A percentile compares a stretch with the other conserved stretches of the same genome.
These are phyloP conservation scores for Amauroascus niger DNA, from an alignment of 2,329 filamentous ascomycete species.

Conservation along the genomic window DNA sequence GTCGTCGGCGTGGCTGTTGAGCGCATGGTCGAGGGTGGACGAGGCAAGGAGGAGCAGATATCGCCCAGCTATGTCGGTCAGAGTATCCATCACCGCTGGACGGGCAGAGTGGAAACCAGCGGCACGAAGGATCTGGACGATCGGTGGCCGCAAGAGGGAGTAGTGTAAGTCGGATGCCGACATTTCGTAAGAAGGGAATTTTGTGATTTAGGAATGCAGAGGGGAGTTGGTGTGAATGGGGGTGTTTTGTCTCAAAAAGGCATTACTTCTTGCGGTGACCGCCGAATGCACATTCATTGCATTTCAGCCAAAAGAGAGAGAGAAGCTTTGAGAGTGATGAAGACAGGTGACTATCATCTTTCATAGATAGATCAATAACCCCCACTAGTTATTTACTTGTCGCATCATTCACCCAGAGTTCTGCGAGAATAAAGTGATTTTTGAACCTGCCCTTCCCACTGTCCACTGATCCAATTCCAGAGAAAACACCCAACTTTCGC, in stretches of 20 bases:
- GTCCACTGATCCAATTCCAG: too few relatives aligned
- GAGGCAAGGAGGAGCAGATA: slow-evolving; percentile 69
- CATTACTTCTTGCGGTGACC: background rate
- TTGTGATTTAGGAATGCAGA: background rate
- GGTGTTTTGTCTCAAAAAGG: too few relatives aligned
- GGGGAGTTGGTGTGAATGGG: background rate
- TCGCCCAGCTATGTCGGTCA: slow-evolving; percentile 77
- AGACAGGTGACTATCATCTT: background rate
- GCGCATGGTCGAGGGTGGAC: slow-evolving; percentile 60
- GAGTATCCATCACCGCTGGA: slow-evolving; percentile 70
- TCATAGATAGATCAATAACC: too few relatives aligned
- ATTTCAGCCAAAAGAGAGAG: background rate
- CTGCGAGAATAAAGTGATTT: too few relatives aligned
- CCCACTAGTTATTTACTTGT: background rate
- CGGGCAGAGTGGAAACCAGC: slow-evolving; percentile 79
- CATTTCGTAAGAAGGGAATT: background rate
- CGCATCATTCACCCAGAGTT: background rate
- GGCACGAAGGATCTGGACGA: slow-evolving; percentile 84
- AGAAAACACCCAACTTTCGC: too few relatives aligned
- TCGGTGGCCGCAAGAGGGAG: slow-evolving; percentile 71
- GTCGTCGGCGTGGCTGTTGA: slow-evolving; percentile 55
- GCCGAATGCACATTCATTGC: background rate
- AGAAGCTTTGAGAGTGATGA: background rate
- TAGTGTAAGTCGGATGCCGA: slow-evolving; percentile 49
- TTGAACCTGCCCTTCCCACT: too few relatives aligned